These are phyloP conservation scores for Syzygium syzygioides DNA, from an alignment of 441 rosid genomes.

Conservation along the genomic window DNA sequence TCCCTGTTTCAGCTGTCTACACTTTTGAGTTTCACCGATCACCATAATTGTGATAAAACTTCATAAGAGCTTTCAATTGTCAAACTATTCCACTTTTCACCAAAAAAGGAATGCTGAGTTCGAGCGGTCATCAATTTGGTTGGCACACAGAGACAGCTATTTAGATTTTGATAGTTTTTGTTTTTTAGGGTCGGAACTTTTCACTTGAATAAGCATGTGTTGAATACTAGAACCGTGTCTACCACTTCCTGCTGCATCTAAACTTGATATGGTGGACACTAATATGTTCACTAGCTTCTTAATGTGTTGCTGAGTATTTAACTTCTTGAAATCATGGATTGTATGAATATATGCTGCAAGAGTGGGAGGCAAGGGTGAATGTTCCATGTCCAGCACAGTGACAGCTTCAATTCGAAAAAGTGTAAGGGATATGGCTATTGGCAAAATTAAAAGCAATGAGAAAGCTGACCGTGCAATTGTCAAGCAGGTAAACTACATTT, in stretches of 20 bases:
- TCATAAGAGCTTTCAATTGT: no score
- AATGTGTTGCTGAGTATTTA: no score
- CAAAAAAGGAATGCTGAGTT: background rate
- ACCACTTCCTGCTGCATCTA: background rate
- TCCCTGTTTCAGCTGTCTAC: background rate
- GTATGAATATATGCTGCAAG: no score
- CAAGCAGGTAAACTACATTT: constrained; percentile 53
- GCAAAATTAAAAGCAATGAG: no score
- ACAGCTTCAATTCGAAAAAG: no score
- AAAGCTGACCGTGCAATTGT: background rate
- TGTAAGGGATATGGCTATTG: no score
- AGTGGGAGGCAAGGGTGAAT: no score
- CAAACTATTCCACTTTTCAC: background rate
- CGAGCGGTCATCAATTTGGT: background rate
- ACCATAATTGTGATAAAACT: no score
- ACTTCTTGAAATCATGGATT: no score
- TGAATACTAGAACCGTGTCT: background rate
- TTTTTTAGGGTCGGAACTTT: background rate
- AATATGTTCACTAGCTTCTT: no score
- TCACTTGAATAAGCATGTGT: background rate
- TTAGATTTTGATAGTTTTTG: no score
- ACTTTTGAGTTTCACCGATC: background rate
- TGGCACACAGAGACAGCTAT: background rate
- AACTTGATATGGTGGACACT: background rate
- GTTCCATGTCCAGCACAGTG: no score